Conservation (phyloP, 495 filamentous ascomycete genomes). For the Lasiosphaeria hispida region DNA sequence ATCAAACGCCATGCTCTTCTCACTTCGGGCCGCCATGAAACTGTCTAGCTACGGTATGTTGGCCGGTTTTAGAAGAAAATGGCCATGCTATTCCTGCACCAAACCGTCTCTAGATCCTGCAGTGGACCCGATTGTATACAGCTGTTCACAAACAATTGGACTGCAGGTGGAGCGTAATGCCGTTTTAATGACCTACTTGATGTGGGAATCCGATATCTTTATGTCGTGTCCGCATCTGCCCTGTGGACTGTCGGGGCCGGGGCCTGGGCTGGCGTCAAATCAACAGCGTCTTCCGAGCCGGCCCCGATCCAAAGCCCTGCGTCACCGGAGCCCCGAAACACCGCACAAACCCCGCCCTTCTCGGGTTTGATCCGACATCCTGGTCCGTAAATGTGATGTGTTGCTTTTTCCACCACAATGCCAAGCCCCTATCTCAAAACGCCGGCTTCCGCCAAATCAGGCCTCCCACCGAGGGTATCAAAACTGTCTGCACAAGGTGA, state of each 20-base stretch:
- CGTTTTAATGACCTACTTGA: neutral
- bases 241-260: too few relatives aligned
- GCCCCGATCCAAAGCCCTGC: neutral
- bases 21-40: neutral
- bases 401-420: neutral
- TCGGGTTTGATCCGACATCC: too few relatives aligned
- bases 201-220: too few relatives aligned
- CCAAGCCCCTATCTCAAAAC: slow-evolving; percentile 6
- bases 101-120: neutral
- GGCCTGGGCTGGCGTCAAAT: too few relatives aligned
- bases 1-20: too few relatives aligned
- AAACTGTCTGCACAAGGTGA: neutral
- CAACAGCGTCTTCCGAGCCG: too few relatives aligned
- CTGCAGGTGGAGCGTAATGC: neutral
- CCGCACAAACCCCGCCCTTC: neutral
- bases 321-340: neutral
- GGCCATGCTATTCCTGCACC: neutral
- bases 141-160: slow-evolving; percentile 16
- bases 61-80: neutral
- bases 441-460: slow-evolving; percentile 7
- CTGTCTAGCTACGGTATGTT: neutral
- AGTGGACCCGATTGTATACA: neutral
- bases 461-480: slow-evolving; percentile 19
- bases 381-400: too few relatives aligned
- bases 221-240: too few relatives aligned